These are phyloP conservation scores for Aspergillus haitiensis DNA, from an alignment of 495 filamentous ascomycete species.

Conservation along the genomic window DNA sequence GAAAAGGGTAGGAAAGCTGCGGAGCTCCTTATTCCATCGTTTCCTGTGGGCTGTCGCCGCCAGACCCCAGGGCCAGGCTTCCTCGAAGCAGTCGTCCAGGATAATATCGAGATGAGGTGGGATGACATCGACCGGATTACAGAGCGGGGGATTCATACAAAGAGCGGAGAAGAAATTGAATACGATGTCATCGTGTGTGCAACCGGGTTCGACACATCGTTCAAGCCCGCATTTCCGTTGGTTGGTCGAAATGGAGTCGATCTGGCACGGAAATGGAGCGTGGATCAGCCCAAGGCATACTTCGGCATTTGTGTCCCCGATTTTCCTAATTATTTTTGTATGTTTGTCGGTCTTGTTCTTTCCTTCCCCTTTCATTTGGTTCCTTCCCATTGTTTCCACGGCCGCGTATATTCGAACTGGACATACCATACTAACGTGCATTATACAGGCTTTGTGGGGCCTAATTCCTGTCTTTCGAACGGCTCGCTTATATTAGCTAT, in stretches of 20 bases:
- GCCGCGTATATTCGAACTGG: too few relatives aligned
- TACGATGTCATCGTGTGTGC: slow-evolving; percentile 13
- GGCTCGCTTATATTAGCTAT: slow-evolving; percentile 31
- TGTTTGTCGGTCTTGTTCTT: neutral
- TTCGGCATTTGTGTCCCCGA: slow-evolving; percentile 7
- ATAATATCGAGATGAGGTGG: slow-evolving; percentile 11
- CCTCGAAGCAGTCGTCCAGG: slow-evolving; percentile 3
- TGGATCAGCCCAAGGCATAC: slow-evolving; percentile 11
- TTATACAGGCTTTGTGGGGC: slow-evolving; percentile 4
- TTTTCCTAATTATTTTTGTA: slow-evolving; percentile 11
- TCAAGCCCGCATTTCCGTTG: slow-evolving; percentile 9
- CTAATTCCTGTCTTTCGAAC: slow-evolving; percentile 3
- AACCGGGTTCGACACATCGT: slow-evolving; percentile 6
- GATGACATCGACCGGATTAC: slow-evolving; percentile 4
- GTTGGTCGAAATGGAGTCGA: slow-evolving; percentile 6
- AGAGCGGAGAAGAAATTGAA: neutral
- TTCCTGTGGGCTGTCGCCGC: slow-evolving; percentile 10
- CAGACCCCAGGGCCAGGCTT: slow-evolving; percentile 11
- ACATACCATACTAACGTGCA: neutral
- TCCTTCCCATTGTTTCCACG: too few relatives aligned
- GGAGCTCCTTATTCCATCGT: slow-evolving; percentile 5
- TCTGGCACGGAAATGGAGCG: slow-evolving; percentile 5
- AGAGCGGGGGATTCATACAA: neutral
- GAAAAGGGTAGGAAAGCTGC: slow-evolving; percentile 11
- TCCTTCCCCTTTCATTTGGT: too few relatives aligned